Base-by-base conservation (phyloP, 139 green algal genomes). In the Closterium sp. region DNA sequence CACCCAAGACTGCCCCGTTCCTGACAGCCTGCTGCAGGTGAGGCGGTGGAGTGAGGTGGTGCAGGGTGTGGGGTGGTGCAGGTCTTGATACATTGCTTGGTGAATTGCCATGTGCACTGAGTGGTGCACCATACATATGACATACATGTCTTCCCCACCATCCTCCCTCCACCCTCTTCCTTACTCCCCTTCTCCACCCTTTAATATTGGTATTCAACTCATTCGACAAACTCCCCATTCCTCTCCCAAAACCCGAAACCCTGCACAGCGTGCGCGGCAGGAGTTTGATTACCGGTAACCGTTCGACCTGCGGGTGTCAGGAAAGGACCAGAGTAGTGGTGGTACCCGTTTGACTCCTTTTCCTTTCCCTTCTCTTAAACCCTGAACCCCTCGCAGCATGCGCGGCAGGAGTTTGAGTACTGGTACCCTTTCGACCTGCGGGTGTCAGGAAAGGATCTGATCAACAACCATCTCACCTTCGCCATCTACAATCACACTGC, bases 241-340 rank as follows among this genome's bases (percentile, higher is more conserved):
- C 1, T 1, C 3, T 19, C 55, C 4, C 55, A 25, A 76, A 28
- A 4, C 36, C 55, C 43, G 12, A 66, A 66, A 66, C 43, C 43
- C 43, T 16, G 19, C 55, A 76, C 55, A 76, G 55, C 55, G 55
- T 76, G 97, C 98, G 96, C 94, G 94, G 25, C 90, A 87, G 1
- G 98, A 99, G 95, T 99, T 99, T 91, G 94, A 98, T 87, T 99
- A 96, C 95, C 99, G 98, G 98, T 99, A 99, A 93, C 98, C 98
- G 84, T 99, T 98, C 91, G 98, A 99, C 96, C 95, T 99, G 88
- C 96, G 98, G 9, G 93, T 96, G 12, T 97, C 95, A 33, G 97
- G 97, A 84, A 99, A 99, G 95, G 98, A 99, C 93, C 96, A 99
- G 28, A 99, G 99, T 90, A 66, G n/a, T n/a, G n/a, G n/a, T n/a